A percentile compares a stretch with the other conserved stretches of the same genome.
Evolutionary conservation across 2,329 filamentous ascomycete genomes (phyloP).

Genomic region (Neoscytalidium dimidiatum): DNA sequence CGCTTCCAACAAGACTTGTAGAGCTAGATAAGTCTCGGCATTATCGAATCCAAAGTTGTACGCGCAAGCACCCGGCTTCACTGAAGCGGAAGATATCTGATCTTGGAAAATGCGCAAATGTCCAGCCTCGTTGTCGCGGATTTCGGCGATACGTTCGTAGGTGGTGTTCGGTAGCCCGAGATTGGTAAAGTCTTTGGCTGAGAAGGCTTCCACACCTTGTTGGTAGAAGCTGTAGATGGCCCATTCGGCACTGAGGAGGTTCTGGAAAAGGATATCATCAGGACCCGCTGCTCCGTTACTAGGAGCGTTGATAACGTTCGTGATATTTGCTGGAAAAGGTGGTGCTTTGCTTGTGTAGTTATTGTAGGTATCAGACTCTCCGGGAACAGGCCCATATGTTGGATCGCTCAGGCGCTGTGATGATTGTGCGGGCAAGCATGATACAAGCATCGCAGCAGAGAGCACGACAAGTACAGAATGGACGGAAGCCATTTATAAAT

Average conservation of each 20-base stretch:
- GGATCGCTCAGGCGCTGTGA: constrained; percentile 24
- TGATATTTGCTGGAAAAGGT: constrained; percentile 43
- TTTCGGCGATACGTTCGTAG: constrained; percentile 42
- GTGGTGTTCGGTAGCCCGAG: constrained; percentile 43
- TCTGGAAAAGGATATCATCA: constrained; percentile 49
- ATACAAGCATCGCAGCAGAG: neutral
- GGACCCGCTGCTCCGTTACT: constrained; percentile 32
- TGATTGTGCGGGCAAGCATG: neutral
- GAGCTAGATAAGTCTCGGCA: neutral
- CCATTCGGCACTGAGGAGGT: constrained; percentile 48
- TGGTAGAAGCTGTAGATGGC: constrained; percentile 51
- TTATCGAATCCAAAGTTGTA: neutral
- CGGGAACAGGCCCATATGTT: constrained; percentile 35
- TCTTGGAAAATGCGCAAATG: constrained; percentile 49
- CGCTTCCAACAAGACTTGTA: neutral
- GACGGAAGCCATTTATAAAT: neutral
- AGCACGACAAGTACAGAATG: neutral
- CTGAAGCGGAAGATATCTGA: constrained; percentile 42
- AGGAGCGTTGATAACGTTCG: constrained; percentile 34
- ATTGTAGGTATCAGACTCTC: constrained; percentile 36
- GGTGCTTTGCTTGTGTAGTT: constrained; percentile 34
- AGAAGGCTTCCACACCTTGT: constrained; percentile 44
- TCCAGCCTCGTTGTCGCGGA: constrained; percentile 50
- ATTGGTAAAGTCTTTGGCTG: constrained; percentile 34
- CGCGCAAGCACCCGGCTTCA: constrained; percentile 30